Base-by-base conservation (phyloP, 805 yeast genomes). In the Starmerella cellae region DNA sequence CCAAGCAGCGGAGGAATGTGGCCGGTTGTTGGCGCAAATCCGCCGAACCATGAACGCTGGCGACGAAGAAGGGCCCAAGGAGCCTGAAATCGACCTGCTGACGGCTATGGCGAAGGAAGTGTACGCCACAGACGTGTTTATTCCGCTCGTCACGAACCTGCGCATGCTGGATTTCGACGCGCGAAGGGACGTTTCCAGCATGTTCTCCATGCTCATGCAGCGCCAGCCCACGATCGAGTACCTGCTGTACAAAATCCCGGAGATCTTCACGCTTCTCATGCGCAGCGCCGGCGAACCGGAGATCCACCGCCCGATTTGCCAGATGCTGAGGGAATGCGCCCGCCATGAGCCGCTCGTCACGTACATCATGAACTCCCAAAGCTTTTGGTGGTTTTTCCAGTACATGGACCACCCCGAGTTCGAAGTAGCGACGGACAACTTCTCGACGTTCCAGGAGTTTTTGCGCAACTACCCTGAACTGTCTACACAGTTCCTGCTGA, bases 201-300 rank as follows among this genome's bases (percentile, higher is more conserved):
- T 91, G 40, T 84, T 85, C 58, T 73, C 77, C 48, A 77, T 83
- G 4, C 68, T 93, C 33, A 69, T 91, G 48, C 75, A 87, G 53
- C 75, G 94, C 41, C 73, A 79, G 8, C 95, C 95, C 16, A 83
- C 95, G 0, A 87, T 84, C 17, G 95, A 88, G 55, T 82, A 85
- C 59, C 60, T 91, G 31, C 60, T 79, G 16, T 60, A 72, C 21
- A 72, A 75, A 45, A 35, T 24, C 28, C 85, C 91, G 5, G 76
- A 74, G 45, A 71, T 83, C 3, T 59, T 91, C 30, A 65, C 68
- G 26, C 51, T 70, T 23, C 68, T 91, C 46, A 64, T 87, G 54
- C 69, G 67, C 43, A 81, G 84, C 2, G 87, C 91, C 3, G 94
- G 84, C 51, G 56, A 69, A 31, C 71, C 75, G 3, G 94, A 85